These are phyloP conservation scores for Leccinum longicurvipes DNA, from an alignment of 768 basidiomycete species.

Conservation along the genomic window DNA sequence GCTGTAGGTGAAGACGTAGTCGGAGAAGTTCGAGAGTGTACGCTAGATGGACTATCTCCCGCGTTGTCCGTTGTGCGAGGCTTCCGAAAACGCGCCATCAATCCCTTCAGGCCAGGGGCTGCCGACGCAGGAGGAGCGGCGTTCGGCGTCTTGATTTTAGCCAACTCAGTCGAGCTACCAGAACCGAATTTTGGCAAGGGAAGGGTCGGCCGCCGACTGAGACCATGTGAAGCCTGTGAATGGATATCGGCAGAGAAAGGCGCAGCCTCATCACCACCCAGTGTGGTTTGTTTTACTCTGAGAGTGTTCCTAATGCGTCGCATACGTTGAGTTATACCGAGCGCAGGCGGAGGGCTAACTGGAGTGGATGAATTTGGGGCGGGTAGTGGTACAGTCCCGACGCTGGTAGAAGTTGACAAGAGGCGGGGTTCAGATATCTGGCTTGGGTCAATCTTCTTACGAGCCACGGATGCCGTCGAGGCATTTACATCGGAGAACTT, in stretches of 20 bases:
- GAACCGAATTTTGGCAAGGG: slow-evolving; percentile 40
- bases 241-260: slow-evolving; percentile 42
- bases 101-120: slow-evolving; percentile 71
- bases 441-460: slow-evolving; percentile 57
- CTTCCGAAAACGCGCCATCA: slow-evolving; percentile 74
- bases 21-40: slow-evolving; percentile 30
- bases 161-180: slow-evolving; percentile 45
- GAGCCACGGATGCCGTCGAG: slow-evolving; percentile 40
- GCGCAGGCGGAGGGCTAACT: slow-evolving; percentile 38
- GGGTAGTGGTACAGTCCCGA: slow-evolving; percentile 63
- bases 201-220: slow-evolving; percentile 46
- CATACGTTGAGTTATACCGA: slow-evolving; percentile 66
- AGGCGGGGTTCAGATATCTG: slow-evolving; percentile 66
- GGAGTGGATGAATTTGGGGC: slow-evolving; percentile 31
- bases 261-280: slow-evolving; percentile 50
- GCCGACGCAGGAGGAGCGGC: slow-evolving; percentile 68
- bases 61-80: slow-evolving; percentile 28
- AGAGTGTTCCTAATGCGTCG: slow-evolving; percentile 69
- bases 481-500: slow-evolving; percentile 41
- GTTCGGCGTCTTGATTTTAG: slow-evolving; percentile 51
- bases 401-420: slow-evolving; percentile 63
- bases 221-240: slow-evolving; percentile 39
- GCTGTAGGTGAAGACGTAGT: slow-evolving; percentile 36
- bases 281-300: slow-evolving; percentile 47
- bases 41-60: slow-evolving; percentile 30